These are phyloP conservation scores for Macadamia integrifolia DNA, from an alignment of 164 flowering plant genomes.

Conservation along the genomic window DNA sequence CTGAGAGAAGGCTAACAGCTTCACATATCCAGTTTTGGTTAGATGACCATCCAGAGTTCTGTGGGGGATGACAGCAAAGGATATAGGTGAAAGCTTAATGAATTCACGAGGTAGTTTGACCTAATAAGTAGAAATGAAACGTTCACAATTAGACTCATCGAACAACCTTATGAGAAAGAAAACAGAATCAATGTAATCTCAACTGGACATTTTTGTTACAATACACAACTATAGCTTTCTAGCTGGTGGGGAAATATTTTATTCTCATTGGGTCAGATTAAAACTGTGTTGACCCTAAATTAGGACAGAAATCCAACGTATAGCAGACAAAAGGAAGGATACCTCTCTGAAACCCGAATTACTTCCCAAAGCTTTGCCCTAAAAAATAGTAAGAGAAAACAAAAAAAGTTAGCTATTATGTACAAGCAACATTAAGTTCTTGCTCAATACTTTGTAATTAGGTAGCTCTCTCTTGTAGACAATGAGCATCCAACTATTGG, in stretches of 20 bases:
- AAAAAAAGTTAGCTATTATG: background rate
- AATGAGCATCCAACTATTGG: background rate
- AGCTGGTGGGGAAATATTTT: background rate
- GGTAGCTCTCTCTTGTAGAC: background rate
- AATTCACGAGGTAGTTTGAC: slow-evolving; percentile 79
- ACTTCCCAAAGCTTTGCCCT: slow-evolving; percentile 43
- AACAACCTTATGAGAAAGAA: background rate
- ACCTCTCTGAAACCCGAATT: slow-evolving; percentile 67
- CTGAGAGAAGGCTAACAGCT: slow-evolving; percentile 86
- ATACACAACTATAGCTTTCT: background rate
- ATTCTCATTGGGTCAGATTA: background rate
- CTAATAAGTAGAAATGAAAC: slow-evolving; percentile 34
- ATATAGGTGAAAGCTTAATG: slow-evolving; percentile 75
- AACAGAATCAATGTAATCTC: background rate
- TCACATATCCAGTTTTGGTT: slow-evolving; percentile 85
- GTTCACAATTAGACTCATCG: slow-evolving; percentile 5
- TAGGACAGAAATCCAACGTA: no score
- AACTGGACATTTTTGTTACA: background rate
- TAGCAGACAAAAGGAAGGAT: slow-evolving; percentile 6
- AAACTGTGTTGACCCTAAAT: background rate
- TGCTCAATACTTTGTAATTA: background rate
- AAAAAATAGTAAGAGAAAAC: slow-evolving; percentile 13
- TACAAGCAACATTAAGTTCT: background rate
- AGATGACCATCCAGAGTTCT: slow-evolving; percentile 66
- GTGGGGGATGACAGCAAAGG: slow-evolving; percentile 77